These are phyloP conservation scores for Pseudogymnoascus sp. DNA, from an alignment of 2,329 filamentous ascomycete genomes.

Conservation along the genomic window DNA sequence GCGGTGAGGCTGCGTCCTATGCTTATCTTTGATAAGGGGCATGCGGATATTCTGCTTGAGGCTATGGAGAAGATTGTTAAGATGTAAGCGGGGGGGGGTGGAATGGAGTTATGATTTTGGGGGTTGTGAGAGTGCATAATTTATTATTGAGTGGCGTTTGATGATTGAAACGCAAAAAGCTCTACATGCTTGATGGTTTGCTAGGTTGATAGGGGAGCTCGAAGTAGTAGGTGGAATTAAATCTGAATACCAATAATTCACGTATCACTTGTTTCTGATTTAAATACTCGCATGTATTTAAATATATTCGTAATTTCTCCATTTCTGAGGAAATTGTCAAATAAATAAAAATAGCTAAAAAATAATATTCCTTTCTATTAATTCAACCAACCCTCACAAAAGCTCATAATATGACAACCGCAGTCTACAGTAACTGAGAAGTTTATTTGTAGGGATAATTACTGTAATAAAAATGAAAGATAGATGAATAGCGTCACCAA, in stretches of 20 bases:
- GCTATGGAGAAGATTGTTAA: slow-evolving; percentile 53
- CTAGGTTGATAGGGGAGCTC: neutral
- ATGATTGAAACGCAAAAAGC: neutral
- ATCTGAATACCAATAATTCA: neutral
- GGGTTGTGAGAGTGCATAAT: neutral
- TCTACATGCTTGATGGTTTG: neutral
- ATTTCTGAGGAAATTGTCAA: no score
- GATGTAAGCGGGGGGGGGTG: slow-evolving; percentile 15
- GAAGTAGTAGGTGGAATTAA: neutral
- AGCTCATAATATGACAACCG: neutral
- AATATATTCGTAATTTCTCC: no score
- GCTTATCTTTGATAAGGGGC: slow-evolving; percentile 80
- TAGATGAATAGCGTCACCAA: neutral
- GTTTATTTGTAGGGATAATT: neutral
- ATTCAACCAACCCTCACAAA: neutral
- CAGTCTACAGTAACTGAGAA: neutral
- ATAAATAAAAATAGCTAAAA: neutral
- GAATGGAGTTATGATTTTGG: neutral
- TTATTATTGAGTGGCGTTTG: neutral
- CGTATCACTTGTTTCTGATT: neutral
- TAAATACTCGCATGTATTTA: neutral
- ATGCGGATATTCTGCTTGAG: slow-evolving; percentile 78
- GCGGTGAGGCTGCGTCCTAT: slow-evolving; percentile 70
- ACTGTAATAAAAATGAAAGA: neutral
- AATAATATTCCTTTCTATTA: neutral